phyloP scores from a whole-genome alignment of 768 basidiomycete species.

The Phylloporus sp. region DNA sequence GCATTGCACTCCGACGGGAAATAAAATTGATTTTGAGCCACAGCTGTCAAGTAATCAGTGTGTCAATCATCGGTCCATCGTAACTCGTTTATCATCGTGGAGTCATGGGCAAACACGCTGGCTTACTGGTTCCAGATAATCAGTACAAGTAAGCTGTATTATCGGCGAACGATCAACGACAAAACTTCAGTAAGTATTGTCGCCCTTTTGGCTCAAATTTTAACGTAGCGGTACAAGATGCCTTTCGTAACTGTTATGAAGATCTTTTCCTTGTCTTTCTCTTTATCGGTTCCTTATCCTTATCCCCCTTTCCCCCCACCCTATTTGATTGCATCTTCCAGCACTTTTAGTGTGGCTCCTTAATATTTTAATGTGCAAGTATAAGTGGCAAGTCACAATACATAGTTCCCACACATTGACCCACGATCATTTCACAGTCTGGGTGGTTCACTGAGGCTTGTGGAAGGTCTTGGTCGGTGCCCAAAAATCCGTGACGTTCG shows the following conservation, averaged over 20 bases:
- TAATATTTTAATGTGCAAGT: background rate
- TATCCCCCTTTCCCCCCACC: background rate
- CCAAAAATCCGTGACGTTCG: background rate
- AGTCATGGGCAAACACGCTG: too few relatives aligned
- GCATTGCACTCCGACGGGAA: conserved; percentile 22
- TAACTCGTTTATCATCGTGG: background rate
- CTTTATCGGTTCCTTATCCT: background rate
- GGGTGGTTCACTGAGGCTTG: background rate
- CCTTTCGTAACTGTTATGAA: too few relatives aligned
- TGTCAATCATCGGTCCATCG: background rate
- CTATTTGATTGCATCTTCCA: background rate
- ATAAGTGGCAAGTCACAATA: background rate
- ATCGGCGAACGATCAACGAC: too few relatives aligned
- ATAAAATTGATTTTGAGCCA: conserved; percentile 18
- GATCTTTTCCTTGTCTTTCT: background rate
- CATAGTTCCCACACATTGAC: too few relatives aligned
- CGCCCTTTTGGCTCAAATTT: too few relatives aligned
- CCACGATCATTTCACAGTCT: too few relatives aligned
- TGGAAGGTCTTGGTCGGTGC: background rate
- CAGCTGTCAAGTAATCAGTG: conserved; percentile 14
- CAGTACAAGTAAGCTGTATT: too few relatives aligned
- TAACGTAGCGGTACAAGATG: too few relatives aligned
- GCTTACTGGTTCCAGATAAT: too few relatives aligned
- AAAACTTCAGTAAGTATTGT: too few relatives aligned
- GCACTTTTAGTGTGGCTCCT: too few relatives aligned